Conservation (phyloP, 345 rosid species). For the Xanthoceras sorbifolium region DNA sequence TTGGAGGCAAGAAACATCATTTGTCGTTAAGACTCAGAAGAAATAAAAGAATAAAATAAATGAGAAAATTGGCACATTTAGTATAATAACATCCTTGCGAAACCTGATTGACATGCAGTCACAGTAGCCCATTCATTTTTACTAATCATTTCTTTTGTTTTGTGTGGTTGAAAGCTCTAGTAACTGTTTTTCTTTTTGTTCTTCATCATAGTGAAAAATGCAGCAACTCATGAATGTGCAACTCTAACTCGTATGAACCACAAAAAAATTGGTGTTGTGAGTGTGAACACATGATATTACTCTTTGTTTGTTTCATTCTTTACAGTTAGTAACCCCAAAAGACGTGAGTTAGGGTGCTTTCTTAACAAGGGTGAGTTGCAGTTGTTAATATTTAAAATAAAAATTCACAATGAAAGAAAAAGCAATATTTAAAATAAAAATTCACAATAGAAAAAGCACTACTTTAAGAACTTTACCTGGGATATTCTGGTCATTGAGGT, state of each 20-base stretch:
- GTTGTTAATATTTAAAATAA: not conserved
- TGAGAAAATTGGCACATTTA: not conserved
- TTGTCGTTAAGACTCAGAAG: conserved; percentile 3
- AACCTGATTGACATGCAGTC: not conserved
- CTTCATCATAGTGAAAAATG: not conserved
- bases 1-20: conserved; percentile 5
- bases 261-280: not conserved
- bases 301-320: conserved; percentile 8
- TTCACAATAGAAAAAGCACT: not conserved
- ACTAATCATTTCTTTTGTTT: not conserved
- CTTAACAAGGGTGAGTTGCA: not conserved
- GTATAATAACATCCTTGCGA: not conserved
- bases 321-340: no score
- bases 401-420: not conserved
- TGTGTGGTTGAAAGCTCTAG: not conserved
- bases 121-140: not conserved
- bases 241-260: not conserved
- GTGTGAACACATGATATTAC: not conserved
- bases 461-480: conserved; percentile 47
- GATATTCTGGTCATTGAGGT: conserved; percentile 43
- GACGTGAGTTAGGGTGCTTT: not conserved
- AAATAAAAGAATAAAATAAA: not conserved
- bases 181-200: not conserved
- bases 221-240: not conserved
- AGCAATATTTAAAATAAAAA: not conserved